Percentiles rank a stretch among this genome's conserved stretches.
Conservation (phyloP, 768 basidiomycete species). For the Paxillus involutus region DNA sequence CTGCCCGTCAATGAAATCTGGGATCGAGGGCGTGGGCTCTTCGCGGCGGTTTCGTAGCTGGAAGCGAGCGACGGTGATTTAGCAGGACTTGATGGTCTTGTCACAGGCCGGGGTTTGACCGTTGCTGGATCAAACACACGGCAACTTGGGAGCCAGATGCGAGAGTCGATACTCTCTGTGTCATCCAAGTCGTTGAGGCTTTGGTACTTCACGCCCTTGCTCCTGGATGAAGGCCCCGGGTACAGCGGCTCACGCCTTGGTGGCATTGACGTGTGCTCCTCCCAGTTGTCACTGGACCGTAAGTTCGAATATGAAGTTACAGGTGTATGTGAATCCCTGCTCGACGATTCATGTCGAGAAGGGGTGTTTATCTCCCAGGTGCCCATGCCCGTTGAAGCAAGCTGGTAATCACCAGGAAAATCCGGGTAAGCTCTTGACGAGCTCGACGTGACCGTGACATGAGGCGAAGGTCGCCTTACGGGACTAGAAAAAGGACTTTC, state of each 20-base stretch:
- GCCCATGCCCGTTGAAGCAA: not conserved
- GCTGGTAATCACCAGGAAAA: not conserved
- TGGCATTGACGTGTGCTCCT: conserved; percentile 8
- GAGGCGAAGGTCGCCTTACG: conserved; percentile 9
- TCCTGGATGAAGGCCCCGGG: conserved; percentile 5
- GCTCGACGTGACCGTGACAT: conserved; percentile 15
- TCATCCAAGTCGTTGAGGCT: conserved; percentile 17
- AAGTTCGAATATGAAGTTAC: conserved; percentile 2
- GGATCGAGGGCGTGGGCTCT: not conserved
- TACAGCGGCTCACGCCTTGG: conserved; percentile 7
- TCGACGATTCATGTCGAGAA: conserved; percentile 5
- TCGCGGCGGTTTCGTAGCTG: not conserved
- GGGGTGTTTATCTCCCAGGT: not conserved
- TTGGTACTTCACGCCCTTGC: conserved; percentile 20
- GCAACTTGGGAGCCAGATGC: conserved; percentile 25
- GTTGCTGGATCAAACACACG: conserved; percentile 27
- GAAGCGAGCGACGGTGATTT: conserved; percentile 5
- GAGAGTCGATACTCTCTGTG: conserved; percentile 18
- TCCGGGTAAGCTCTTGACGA: conserved; percentile 17
- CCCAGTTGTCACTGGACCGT: conserved; percentile 1
- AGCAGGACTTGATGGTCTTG: conserved; percentile 23
- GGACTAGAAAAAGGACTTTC: conserved; percentile 12
- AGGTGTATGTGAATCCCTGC: conserved; percentile 2
- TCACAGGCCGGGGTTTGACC: conserved; percentile 21
- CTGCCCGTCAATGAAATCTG: conserved; percentile 1